Base-by-base conservation (phyloP, 345 rosid species). In the Balakata baccata region DNA sequence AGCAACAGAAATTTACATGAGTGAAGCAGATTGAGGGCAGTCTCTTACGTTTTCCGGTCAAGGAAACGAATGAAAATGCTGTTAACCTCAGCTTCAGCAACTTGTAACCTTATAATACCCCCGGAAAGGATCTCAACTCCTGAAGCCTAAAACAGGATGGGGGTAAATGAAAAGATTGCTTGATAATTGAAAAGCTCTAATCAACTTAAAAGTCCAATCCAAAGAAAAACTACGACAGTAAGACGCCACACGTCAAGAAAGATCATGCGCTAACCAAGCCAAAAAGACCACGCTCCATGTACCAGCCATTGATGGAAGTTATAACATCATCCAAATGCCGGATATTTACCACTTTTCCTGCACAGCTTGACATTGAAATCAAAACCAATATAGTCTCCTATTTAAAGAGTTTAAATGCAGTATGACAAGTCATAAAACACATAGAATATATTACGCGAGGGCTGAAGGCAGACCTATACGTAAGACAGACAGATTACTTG, bases 21-120 rank as follows among this genome's bases (percentile, higher is more conserved):
- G 56, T 37, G 46, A 50, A 47, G 49, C 22, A 71, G 79, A 74
- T 22, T 67, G 54, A 84, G 59, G 78, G 81, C 54, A 79, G 65
- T 71, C 67, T 73, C 97, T 90, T 85, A 95, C 91, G 90, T 94
- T 82, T 92, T 94, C 39, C 98, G 83, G 78, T 94, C 94, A 54
- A 94, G 92, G 78, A 92, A 94, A 50, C 90, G 86, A 57, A 92
- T 86, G 61, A 96, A 92, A 49, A 94, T 90, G 84, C 89, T 84
- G 71, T 89, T 93, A 73, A 91, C 96, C 87, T 93, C 96, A 29
- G 98, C 97, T 85, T 96, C 99, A 54, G 94, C 91, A 82, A 93
- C 86, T 83, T 91, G 93, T 77, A 96, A 82, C 83, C 92, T 86
- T 75, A 96, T 71, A 73, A 89, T 88, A 69, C 98, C 98, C 52